Conservation (phyloP, 1,139 yeast species). For the Kodamaea sp. region DNA sequence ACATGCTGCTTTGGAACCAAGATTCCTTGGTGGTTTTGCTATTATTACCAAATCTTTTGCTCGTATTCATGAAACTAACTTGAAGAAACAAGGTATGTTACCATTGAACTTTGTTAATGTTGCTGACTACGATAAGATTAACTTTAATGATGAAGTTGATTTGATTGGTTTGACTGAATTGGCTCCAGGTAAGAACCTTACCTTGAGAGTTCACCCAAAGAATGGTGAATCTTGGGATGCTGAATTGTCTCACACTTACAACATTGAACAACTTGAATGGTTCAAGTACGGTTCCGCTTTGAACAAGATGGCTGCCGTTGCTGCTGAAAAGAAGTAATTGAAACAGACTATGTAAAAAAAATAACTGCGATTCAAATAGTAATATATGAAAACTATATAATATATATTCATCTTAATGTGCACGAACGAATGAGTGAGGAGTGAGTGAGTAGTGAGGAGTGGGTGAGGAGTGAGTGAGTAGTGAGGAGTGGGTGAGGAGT, state of each 20-base stretch:
- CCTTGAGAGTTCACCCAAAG: slow-evolving; percentile 86
- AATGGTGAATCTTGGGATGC: slow-evolving; percentile 83
- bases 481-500: too few relatives aligned
- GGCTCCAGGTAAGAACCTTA: slow-evolving; percentile 90
- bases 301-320: slow-evolving; percentile 83
- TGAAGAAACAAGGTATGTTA: slow-evolving; percentile 50
- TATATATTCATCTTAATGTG: too few relatives aligned
- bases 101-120: slow-evolving; percentile 90
- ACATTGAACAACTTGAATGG: slow-evolving; percentile 96
- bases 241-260: slow-evolving; percentile 92
- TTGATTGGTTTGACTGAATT: slow-evolving; percentile 78
- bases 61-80: slow-evolving; percentile 64
- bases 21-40: slow-evolving; percentile 98
- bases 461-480: too few relatives aligned
- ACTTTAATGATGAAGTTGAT: slow-evolving; percentile 87
- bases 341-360: too few relatives aligned
- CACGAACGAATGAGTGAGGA: too few relatives aligned
- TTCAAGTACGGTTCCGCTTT: slow-evolving; percentile 98
- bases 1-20: slow-evolving; percentile 99
- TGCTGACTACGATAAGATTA: slow-evolving; percentile 91
- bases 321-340: slow-evolving; percentile 6
- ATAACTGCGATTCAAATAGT: too few relatives aligned
- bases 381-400: too few relatives aligned
- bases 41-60: slow-evolving; percentile 97
- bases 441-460: too few relatives aligned